Conservation (phyloP, 1,284 basidiomycete genomes). For the Takashimella koratensis region DNA sequence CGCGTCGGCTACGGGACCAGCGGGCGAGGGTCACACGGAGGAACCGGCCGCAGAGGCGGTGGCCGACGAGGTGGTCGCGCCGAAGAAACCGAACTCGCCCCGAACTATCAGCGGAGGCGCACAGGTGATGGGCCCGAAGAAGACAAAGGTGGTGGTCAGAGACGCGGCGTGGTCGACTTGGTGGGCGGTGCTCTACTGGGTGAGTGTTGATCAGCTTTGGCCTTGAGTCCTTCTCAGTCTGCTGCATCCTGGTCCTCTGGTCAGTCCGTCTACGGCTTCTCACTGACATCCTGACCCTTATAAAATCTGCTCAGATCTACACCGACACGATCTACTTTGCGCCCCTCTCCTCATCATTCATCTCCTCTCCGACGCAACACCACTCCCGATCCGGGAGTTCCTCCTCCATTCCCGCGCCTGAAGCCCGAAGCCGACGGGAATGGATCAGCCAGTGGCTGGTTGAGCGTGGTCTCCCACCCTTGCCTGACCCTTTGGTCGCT, state of each 20-base stretch:
- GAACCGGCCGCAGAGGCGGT: slow-evolving; percentile 12
- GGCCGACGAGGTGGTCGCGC: background rate
- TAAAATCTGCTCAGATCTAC: slow-evolving; percentile 73
- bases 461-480: slow-evolving; percentile 22
- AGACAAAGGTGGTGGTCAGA: slow-evolving; percentile 62
- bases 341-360: slow-evolving; percentile 64
- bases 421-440: slow-evolving; percentile 22
- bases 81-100: background rate
- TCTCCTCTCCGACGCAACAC: slow-evolving; percentile 6
- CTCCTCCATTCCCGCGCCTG: slow-evolving; percentile 7
- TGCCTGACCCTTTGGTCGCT: background rate
- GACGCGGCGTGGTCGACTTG: slow-evolving; percentile 82
- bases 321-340: slow-evolving; percentile 80
- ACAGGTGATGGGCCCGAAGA: slow-evolving; percentile 46
- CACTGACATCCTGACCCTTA: background rate
- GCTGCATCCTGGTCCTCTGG: too few relatives aligned
- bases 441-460: slow-evolving; percentile 43
- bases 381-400: slow-evolving; percentile 1
- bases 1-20: background rate
- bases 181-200: slow-evolving; percentile 76
- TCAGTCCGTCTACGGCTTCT: too few relatives aligned
- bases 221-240: background rate
- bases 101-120: background rate
- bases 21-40: slow-evolving; percentile 13
- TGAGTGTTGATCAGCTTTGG: slow-evolving; percentile 46